Evolutionary conservation across 2,329 filamentous ascomycete genomes (phyloP).

Genomic region (Hansfordia pulvinata): DNA sequence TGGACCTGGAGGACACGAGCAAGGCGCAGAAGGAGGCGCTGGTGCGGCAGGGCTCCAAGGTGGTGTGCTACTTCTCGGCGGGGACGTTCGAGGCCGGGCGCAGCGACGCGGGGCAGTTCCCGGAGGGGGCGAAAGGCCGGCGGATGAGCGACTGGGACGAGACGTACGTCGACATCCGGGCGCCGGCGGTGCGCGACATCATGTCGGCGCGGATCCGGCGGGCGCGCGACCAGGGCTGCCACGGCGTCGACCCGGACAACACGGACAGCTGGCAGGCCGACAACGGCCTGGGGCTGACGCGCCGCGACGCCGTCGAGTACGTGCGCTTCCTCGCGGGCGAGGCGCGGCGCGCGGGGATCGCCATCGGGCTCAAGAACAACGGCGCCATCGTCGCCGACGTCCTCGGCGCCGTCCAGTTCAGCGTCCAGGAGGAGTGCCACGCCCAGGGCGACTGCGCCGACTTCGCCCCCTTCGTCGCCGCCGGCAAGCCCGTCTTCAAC

Average conservation of each 20-base stretch:
- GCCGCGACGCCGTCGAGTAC: constrained; percentile 41
- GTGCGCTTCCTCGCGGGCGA: constrained; percentile 44
- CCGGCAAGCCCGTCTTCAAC: constrained; percentile 56
- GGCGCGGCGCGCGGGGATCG: constrained; percentile 38
- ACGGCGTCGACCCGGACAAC: constrained; percentile 60
- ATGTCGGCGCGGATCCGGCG: constrained; percentile 47
- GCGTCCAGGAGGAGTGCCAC: constrained; percentile 58
- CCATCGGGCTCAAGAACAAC: constrained; percentile 57
- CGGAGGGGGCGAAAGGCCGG: constrained; percentile 39
- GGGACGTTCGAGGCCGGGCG: constrained; percentile 55
- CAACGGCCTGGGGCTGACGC: too few relatives aligned
- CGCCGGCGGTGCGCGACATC: constrained; percentile 44
- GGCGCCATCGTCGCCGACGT: constrained; percentile 39
- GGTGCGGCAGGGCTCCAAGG: too few relatives aligned
- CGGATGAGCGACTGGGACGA: constrained; percentile 54
- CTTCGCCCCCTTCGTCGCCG: constrained; percentile 42
- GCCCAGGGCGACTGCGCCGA: constrained; percentile 44
- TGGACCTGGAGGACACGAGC: too few relatives aligned
- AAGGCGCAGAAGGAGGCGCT: too few relatives aligned
- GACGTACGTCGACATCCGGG: constrained; percentile 49
- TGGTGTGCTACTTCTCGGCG: constrained; percentile 66
- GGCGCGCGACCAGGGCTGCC: constrained; percentile 48
- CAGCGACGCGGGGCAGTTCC: constrained; percentile 41
- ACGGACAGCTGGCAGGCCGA: constrained; percentile 57
- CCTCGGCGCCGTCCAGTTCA: constrained; percentile 42